Evolutionary conservation across 352 stramenopile genomes (phyloP).

Genomic region (Pythium guiyangense): DNA sequence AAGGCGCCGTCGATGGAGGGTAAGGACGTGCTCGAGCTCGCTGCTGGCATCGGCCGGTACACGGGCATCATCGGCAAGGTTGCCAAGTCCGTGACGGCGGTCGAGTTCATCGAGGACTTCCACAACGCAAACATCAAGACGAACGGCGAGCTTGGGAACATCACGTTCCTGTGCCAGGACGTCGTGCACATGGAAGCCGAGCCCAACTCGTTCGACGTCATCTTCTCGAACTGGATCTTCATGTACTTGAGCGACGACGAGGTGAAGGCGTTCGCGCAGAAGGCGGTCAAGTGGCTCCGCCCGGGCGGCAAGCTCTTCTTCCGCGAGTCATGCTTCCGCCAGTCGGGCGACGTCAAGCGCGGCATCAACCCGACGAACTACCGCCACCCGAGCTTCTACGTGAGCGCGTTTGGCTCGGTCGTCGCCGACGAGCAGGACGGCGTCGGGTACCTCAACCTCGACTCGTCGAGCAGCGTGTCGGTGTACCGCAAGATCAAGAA

Average conservation of each 20-base stretch:
- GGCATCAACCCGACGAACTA: slow-evolving; percentile 63
- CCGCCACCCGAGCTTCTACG: slow-evolving; percentile 63
- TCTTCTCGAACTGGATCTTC: slow-evolving; percentile 78
- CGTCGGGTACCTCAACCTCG: slow-evolving; percentile 55
- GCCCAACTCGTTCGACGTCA: slow-evolving; percentile 57
- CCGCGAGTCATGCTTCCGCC: slow-evolving; percentile 61
- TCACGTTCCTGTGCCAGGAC: slow-evolving; percentile 64
- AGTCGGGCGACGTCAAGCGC: slow-evolving; percentile 61
- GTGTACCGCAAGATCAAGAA: slow-evolving; percentile 78
- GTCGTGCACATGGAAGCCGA: slow-evolving; percentile 55
- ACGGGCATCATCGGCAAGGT: slow-evolving; percentile 43
- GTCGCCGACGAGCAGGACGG: slow-evolving; percentile 34
- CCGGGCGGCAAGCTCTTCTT: slow-evolving; percentile 65
- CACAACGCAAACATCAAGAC: slow-evolving; percentile 48
- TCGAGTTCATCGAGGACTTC: slow-evolving; percentile 82
- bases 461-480: slow-evolving; percentile 55
- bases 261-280: slow-evolving; percentile 45
- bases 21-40: slow-evolving; percentile 68
- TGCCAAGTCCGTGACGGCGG: slow-evolving; percentile 52
- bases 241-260: slow-evolving; percentile 69
- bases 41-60: slow-evolving; percentile 63
- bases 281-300: slow-evolving; percentile 59
- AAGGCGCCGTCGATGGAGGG: slow-evolving; percentile 49
- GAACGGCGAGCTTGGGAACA: slow-evolving; percentile 51
- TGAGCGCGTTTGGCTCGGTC: slow-evolving; percentile 46